Conservation (phyloP, 2,329 filamentous ascomycete genomes). For the Aspergillus persii region DNA sequence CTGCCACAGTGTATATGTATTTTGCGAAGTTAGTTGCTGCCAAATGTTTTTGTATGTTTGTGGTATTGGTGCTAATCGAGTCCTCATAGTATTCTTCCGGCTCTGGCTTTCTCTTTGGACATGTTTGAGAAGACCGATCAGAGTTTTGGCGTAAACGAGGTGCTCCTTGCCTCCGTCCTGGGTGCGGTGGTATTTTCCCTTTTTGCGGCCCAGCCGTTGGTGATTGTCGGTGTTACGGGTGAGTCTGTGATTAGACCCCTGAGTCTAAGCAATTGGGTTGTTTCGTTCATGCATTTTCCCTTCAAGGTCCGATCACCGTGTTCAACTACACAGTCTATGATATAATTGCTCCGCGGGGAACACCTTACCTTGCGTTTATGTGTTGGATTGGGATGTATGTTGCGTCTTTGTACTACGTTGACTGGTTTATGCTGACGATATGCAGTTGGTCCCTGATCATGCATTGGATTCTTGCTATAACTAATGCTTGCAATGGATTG, state of each 20-base stretch:
- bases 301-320: conserved; percentile 75
- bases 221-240: conserved; percentile 87
- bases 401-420: not conserved
- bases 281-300: conserved; percentile 8
- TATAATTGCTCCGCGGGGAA: conserved; percentile 74
- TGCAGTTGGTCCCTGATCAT: conserved; percentile 75
- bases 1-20: conserved; percentile 89
- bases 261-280: not conserved
- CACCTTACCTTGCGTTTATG: conserved; percentile 87
- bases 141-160: conserved; percentile 88
- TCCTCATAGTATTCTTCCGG: conserved; percentile 70
- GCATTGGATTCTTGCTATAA: conserved; percentile 79
- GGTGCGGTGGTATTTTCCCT: conserved; percentile 78
- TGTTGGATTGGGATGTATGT: conserved; percentile 77
- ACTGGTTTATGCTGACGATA: not conserved
- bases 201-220: conserved; percentile 77
- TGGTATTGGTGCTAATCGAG: not conserved
- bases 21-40: conserved; percentile 72
- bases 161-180: conserved; percentile 79
- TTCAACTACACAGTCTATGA: conserved; percentile 95
- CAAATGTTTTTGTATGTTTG: not conserved
- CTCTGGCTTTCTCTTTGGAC: conserved; percentile 83
- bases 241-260: conserved; percentile 7
- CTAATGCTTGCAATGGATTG: conserved; percentile 85
- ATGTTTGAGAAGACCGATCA: conserved; percentile 88